A percentile compares a stretch with the other conserved stretches of the same genome.
These are phyloP conservation scores for Teunomyces stri DNA, from an alignment of 805 yeast species.

Conservation along the genomic window DNA sequence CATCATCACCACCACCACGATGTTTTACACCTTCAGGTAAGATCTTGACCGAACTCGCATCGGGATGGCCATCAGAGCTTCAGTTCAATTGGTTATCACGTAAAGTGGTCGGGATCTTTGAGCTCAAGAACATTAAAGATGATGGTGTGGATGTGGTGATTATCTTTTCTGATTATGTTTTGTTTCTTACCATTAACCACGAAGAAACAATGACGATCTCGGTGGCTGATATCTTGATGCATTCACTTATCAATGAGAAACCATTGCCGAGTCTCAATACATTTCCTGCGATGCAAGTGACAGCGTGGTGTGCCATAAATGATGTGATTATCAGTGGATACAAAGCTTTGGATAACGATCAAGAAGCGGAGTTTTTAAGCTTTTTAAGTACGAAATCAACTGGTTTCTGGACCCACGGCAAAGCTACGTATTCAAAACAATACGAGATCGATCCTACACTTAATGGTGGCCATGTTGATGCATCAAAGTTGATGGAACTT, in stretches of 20 bases:
- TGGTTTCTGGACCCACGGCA: constrained; percentile 23
- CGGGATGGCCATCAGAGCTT: constrained; percentile 82
- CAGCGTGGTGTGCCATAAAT: constrained; percentile 62
- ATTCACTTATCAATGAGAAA: constrained; percentile 80
- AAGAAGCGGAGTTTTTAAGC: constrained; percentile 21
- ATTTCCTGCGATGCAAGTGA: constrained; percentile 69
- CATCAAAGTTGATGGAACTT: constrained; percentile 49
- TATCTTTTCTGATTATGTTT: constrained; percentile 75
- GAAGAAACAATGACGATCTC: constrained; percentile 18
- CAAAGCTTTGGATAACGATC: constrained; percentile 17
- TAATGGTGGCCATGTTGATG: constrained; percentile 10
- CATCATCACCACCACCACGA: no score
- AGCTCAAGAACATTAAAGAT: constrained; percentile 29
- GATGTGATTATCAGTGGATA: constrained; percentile 52
- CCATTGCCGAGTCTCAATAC: constrained; percentile 52
- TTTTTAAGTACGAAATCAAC: constrained; percentile 24
- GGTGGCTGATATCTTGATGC: constrained; percentile 81
- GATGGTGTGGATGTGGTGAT: constrained; percentile 48
- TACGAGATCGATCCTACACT: constrained; percentile 22
- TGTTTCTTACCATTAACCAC: constrained; percentile 36
- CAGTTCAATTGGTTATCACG: constrained; percentile 88
- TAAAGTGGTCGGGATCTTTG: constrained; percentile 75
- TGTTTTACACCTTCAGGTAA: constrained; percentile 87
- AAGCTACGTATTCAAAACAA: constrained; percentile 19
- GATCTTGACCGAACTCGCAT: constrained; percentile 76